phyloP scores from a whole-genome alignment of 2,329 filamentous ascomycete genomes.

The Colletotrichum brevisporum region DNA sequence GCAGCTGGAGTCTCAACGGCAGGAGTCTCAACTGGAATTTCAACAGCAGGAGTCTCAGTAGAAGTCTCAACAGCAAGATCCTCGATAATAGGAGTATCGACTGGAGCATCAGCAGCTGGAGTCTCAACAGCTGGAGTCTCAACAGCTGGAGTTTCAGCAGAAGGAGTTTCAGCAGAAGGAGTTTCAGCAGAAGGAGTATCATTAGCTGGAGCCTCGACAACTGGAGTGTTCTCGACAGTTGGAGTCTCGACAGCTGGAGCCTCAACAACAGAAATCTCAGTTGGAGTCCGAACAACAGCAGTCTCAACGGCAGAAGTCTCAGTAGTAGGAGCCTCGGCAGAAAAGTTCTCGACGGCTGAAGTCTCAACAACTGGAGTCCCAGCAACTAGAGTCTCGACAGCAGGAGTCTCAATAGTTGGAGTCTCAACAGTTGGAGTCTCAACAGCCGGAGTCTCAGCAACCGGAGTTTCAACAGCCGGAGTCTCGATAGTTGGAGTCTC shows the following conservation, averaged over 20 bases:
- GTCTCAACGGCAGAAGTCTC: neutral
- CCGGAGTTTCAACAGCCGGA: neutral
- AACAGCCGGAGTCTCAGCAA: constrained; percentile 10
- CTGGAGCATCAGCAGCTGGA: neutral
- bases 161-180: constrained; percentile 1
- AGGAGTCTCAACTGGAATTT: neutral
- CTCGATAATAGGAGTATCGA: neutral
- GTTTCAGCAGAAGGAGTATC: constrained; percentile 13
- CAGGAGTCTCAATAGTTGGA: neutral
- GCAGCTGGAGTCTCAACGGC: neutral
- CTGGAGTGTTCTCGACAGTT: constrained; percentile 6
- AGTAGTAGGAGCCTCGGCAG: neutral
- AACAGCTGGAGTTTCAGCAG: no score
- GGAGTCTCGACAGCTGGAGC: neutral
- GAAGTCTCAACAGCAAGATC: constrained; percentile 10
- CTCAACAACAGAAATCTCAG: neutral
- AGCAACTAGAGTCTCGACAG: neutral
- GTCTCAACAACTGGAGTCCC: neutral
- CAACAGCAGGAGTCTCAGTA: neutral
- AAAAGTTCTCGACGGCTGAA: neutral
- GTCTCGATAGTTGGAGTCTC: constrained; percentile 8
- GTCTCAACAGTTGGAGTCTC: constrained; percentile 7
- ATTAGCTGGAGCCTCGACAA: neutral
- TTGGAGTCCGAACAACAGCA: neutral
- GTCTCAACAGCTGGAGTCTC: constrained; percentile 10